phyloP scores from a whole-genome alignment of 2,329 filamentous ascomycete genomes.

The Tympanopsis confertula region DNA sequence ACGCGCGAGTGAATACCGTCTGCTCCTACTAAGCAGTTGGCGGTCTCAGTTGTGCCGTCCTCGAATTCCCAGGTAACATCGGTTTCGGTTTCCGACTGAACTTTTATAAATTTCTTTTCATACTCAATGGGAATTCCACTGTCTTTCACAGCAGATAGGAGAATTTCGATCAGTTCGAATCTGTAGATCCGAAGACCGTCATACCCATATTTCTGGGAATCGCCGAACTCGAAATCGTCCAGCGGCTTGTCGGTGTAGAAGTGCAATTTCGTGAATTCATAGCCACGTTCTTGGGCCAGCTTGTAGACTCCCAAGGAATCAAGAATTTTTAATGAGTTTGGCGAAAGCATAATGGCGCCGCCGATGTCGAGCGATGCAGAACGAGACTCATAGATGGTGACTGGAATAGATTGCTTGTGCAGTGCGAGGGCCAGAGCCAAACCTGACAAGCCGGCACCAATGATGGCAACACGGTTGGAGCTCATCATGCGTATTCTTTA shows the following conservation, averaged over 20 bases:
- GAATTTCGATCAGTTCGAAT: conserved; percentile 33
- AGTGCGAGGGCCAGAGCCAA: conserved; percentile 42
- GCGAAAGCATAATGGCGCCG: conserved; percentile 46
- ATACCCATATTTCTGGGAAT: conserved; percentile 35
- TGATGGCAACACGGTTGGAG: not conserved
- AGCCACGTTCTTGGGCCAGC: conserved; percentile 28
- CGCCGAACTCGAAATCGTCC: conserved; percentile 35
- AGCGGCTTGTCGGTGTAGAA: conserved; percentile 26
- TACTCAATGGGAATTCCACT: conserved; percentile 29
- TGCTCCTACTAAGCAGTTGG: conserved; percentile 37
- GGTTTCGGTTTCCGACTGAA: conserved; percentile 25
- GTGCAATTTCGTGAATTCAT: conserved; percentile 36
- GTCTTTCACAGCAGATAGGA: conserved; percentile 26
- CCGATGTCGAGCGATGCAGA: conserved; percentile 30
- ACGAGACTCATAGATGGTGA: conserved; percentile 38
- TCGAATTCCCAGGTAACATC: conserved; percentile 32
- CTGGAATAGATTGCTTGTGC: conserved; percentile 33
- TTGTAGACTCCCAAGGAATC: conserved; percentile 35
- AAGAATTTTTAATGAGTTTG: conserved; percentile 42
- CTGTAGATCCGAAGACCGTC: conserved; percentile 40
- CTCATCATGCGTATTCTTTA: no score
- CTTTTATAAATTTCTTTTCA: conserved; percentile 29
- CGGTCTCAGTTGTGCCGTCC: conserved; percentile 26
- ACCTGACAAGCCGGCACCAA: conserved; percentile 15
- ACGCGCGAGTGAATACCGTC: conserved; percentile 50